Evolutionary conservation across 805 yeast species (phyloP).

Genomic region (Candida suzukii): DNA sequence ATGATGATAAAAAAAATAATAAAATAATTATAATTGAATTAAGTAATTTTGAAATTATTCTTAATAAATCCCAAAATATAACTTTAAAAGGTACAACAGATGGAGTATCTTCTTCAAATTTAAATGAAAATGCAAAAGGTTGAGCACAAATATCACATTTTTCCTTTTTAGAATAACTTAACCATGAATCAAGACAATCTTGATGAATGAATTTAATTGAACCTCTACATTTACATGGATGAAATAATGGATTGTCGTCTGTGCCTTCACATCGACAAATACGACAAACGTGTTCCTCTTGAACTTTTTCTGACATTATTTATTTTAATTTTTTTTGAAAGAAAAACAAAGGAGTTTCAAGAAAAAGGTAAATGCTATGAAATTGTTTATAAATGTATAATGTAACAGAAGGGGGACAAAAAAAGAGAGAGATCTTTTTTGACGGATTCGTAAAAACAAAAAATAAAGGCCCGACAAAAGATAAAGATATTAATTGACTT

Average conservation of each 20-base stretch:
- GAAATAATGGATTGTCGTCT: constrained; percentile 66
- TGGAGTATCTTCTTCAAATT: constrained; percentile 40
- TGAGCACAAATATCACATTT: constrained; percentile 87
- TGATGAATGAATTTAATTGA: constrained; percentile 91
- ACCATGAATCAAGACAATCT: constrained; percentile 87
- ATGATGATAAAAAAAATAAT: too few species aligned
- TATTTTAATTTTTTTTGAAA: too few species aligned
- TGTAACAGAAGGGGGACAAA: too few species aligned
- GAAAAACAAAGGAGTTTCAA: too few species aligned
- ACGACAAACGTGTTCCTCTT: constrained; percentile 61
- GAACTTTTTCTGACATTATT: neutral
- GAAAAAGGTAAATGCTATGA: too few species aligned
- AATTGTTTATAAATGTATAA: too few species aligned
- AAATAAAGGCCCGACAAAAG: too few species aligned
- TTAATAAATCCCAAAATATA: constrained; percentile 22
- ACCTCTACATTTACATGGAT: constrained; percentile 93
- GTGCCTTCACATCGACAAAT: constrained; percentile 93
- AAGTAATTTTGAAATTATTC: neutral
- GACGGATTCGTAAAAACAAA: too few species aligned
- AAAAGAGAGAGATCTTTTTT: too few species aligned
- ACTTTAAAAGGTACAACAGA: constrained; percentile 46
- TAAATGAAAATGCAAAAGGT: constrained; percentile 45
- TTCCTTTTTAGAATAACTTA: constrained; percentile 55
- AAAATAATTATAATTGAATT: neutral
- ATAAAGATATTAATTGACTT: too few species aligned